Base-by-base conservation (phyloP, 2,329 filamentous ascomycete species). In the Arthrobotrys iridis region DNA sequence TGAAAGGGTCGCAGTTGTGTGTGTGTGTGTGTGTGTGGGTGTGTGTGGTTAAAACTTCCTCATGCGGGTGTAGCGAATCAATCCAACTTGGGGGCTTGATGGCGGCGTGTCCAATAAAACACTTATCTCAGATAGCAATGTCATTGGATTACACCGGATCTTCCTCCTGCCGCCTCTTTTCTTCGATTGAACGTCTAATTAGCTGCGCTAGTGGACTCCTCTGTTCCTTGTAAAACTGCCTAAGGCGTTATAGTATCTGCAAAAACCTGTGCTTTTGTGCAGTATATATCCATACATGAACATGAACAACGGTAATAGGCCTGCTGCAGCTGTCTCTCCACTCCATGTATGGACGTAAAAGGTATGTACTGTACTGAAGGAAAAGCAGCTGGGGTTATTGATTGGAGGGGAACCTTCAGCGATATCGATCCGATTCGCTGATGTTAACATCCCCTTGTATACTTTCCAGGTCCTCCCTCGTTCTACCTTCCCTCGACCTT, bases 401-500 rank as follows among this genome's bases (percentile, higher is more conserved):
- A 74, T 74, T 74, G 70, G 70, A 62, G 33, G 45, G 70, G 70
- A 63, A 74, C 35, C 7, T 8, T 45, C 48, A 64, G 30, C 50
- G 70, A 62, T 62, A 62, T 74, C 45, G 70, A 66, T 67, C 70
- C 70, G 70, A 74, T 74, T 74, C 70, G 70, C 20, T 45, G 62
- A 20, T 28, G 30, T 24, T 20, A 24, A n/a, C 22, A 24, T 15
- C 26, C 45, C 28, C 60, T 55, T 65, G 60, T 46, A 62, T 5
- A 22, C 35, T 37, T 15, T 18, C 50, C 50, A 7, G 50, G 50
- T 33, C n/a, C 18, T 55, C 50, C 50, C 50, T 55, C 50, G 28
- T 55, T 55, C 50, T 37, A 15, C n/a, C n/a, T 20, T 55, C 28
- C 15, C 28, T n/a, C n/a, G n/a, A n/a, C n/a, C n/a, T n/a, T 28